Base-by-base conservation (phyloP, 441 rosid genomes). In the Adansonia madagascariensis region DNA sequence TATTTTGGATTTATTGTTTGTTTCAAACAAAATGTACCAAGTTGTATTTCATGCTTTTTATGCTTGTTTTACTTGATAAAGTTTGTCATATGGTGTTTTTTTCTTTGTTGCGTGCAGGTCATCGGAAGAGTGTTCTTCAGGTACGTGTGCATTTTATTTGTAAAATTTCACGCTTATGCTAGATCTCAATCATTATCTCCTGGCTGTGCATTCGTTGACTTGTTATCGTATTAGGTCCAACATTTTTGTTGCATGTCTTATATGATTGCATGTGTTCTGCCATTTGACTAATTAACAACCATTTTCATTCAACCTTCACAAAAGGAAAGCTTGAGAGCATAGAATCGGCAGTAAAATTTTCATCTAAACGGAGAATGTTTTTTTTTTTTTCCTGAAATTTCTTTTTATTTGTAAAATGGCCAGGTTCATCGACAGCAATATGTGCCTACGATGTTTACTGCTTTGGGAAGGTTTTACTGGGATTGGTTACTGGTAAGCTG, bases 401-500 rank as follows among this genome's bases (percentile, higher is more conserved):
- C 31, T 56, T 80, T 66, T 74, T 78, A 11, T 73, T 73, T 71
- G 66, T 62, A 44, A 61, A 61, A 41, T 82, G 76, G 6, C 8
- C 86, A 94, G 98, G 90, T 81, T 78, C 87, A 46, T 46, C 75
- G 8, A 83, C 91, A 73, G 88, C 88, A 17, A 84, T 84, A 49
- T 97, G 99, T 46, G 62, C 97, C 63, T 89, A 91, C 53, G 99
- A 97, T 79, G 95, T 97, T 22, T 93, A 88, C 86, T 93, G 99
- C 83, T 97, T 97, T 6, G 99, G 99, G 71, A 97, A 90, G 83
- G 97, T 97, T 43, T 81, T 97, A 75, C 97, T 97, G 2, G 99
- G 93, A 87, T 89, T 97, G 77, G 97, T 97, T 27, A 94, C 99
- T 0, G 99, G 99, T 15, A 97, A 88, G 83, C 83, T 97, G 1